Conservation (phyloP, 805 yeast species). For the Dipodascopsis uninucleata region DNA sequence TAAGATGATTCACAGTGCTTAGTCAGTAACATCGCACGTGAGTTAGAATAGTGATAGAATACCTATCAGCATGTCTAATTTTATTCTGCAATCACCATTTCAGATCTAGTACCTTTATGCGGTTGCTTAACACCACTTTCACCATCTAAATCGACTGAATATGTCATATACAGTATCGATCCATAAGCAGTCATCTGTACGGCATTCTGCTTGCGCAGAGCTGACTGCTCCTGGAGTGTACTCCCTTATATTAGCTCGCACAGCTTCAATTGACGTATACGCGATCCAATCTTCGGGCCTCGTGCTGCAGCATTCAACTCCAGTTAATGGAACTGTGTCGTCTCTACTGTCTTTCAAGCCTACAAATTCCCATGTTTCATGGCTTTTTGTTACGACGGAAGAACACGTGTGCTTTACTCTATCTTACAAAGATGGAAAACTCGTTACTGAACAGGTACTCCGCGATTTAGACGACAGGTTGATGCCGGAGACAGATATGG, state of each 20-base stretch:
- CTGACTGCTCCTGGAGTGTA: constrained; percentile 8
- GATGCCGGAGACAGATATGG: constrained; percentile 19
- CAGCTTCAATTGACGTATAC: constrained; percentile 21
- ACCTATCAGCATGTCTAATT: too few species aligned
- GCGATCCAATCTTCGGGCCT: constrained; percentile 16
- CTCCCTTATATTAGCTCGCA: constrained; percentile 23
- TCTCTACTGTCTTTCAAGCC: constrained; percentile 18
- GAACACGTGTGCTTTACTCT: constrained; percentile 17
- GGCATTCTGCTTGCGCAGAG: constrained; percentile 26
- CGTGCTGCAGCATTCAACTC: constrained; percentile 12
- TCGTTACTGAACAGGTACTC: constrained; percentile 16
- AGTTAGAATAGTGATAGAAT: too few species aligned
- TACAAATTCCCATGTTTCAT: constrained; percentile 9
- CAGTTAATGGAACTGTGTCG: constrained; percentile 18
- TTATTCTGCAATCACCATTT: too few species aligned
- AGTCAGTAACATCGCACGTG: too few species aligned
- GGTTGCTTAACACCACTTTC: too few species aligned
- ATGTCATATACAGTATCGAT: constrained; percentile 27
- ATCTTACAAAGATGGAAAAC: constrained; percentile 3
- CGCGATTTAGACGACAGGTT: constrained; percentile 21
- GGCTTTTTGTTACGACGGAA: constrained; percentile 25
- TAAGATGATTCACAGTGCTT: too few species aligned
- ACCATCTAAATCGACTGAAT: too few species aligned
- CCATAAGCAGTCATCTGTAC: constrained; percentile 27
- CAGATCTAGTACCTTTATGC: too few species aligned